phyloP scores from a whole-genome alignment of 2,329 filamentous ascomycete species.

The Ophiostoma sp. region DNA sequence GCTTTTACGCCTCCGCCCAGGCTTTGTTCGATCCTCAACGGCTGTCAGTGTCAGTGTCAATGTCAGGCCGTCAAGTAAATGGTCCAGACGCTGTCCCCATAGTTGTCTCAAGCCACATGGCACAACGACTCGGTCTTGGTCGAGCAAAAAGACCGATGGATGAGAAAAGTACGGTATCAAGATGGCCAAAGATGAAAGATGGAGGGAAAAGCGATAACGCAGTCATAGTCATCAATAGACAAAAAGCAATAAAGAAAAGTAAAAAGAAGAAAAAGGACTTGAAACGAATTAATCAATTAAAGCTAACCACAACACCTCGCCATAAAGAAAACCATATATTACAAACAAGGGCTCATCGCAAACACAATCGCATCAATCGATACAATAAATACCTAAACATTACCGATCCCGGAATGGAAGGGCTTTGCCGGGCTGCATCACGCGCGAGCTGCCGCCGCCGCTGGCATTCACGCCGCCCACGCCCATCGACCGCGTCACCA shows the following conservation, averaged over 20 bases:
- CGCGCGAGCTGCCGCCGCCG: background rate
- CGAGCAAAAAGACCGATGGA: background rate
- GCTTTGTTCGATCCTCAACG: background rate
- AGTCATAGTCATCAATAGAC: background rate
- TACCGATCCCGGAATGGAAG: constrained; percentile 22
- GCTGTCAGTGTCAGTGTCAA: constrained; percentile 11
- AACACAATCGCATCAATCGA: background rate
- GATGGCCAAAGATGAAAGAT: background rate
- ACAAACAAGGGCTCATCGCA: background rate
- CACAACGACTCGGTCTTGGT: background rate
- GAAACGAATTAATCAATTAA: background rate
- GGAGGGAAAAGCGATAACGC: background rate
- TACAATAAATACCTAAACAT: background rate
- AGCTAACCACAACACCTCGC: constrained; percentile 2
- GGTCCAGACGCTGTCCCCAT: background rate
- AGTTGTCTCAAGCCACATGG: constrained; percentile 10
- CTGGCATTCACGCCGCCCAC: constrained; percentile 22
- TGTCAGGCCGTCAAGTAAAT: background rate
- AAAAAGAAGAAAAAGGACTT: background rate
- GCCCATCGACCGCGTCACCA: constrained; percentile 22
- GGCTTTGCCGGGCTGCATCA: constrained; percentile 24
- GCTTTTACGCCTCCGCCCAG: background rate
- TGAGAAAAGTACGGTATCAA: background rate
- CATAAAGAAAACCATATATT: background rate
- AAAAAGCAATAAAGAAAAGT: background rate